phyloP scores from a whole-genome alignment of 345 rosid species.

The Eucalyptus shirleyi region DNA sequence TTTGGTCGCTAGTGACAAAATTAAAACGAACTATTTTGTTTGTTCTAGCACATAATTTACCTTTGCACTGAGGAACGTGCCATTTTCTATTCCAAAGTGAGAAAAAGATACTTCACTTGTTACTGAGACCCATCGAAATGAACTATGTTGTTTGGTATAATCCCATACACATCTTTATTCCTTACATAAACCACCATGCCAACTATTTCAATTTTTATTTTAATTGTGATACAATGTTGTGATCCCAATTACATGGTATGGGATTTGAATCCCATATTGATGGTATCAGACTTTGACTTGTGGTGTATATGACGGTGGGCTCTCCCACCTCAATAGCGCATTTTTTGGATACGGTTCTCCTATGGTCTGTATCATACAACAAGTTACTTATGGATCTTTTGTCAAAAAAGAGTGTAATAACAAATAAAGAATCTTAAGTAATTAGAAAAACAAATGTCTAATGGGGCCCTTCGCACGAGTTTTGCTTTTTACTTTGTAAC shows the following conservation, averaged over 20 bases:
- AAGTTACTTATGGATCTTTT: background rate
- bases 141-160: background rate
- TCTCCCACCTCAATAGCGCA: background rate
- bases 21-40: background rate
- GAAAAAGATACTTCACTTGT: background rate
- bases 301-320: background rate
- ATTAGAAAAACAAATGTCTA: background rate
- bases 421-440: background rate
- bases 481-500: background rate
- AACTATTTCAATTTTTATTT: background rate
- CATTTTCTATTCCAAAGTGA: background rate
- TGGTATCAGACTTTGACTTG: background rate
- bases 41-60: background rate
- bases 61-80: background rate
- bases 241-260: background rate
- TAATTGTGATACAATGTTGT: background rate
- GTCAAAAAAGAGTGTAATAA: background rate
- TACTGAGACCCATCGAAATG: background rate
- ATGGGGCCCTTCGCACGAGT: background rate
- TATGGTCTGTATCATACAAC: background rate
- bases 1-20: background rate
- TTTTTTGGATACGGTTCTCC: background rate
- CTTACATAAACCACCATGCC: background rate
- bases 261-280: background rate
- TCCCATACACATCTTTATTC: background rate